Conservation (phyloP, 495 filamentous ascomycete species). For the Hyaloscypha bicolor region DNA sequence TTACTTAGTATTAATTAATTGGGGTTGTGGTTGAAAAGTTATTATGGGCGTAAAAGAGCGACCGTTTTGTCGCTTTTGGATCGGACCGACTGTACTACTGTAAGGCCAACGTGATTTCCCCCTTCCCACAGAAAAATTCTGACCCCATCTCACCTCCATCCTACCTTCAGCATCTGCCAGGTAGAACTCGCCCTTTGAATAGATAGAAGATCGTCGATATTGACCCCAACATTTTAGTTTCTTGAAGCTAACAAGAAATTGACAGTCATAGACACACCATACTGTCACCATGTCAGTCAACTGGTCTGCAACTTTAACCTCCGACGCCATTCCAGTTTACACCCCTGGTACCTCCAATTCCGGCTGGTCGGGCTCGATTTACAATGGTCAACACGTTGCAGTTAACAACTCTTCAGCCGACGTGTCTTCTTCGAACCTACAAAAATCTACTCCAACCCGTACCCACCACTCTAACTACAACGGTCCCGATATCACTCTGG, state of each 20-base stretch:
- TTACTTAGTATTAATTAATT: too few relatives aligned
- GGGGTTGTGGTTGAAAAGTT: too few relatives aligned
- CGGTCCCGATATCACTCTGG: not conserved
- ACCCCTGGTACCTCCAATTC: not conserved
- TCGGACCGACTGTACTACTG: too few relatives aligned
- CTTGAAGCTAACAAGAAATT: not conserved
- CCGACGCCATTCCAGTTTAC: not conserved
- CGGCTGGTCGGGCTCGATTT: not conserved
- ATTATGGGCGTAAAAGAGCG: too few relatives aligned
- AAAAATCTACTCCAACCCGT: not conserved
- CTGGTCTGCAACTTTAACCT: not conserved
- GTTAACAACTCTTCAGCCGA: not conserved
- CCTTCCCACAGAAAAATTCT: too few relatives aligned
- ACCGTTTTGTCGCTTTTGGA: too few relatives aligned
- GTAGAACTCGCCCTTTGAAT: too few relatives aligned
- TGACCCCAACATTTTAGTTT: too few relatives aligned
- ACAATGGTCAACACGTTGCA: not conserved
- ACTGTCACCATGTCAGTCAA: not conserved
- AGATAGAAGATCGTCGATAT: too few relatives aligned
- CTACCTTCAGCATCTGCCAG: too few relatives aligned
- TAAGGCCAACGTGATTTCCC: too few relatives aligned
- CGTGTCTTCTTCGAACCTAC: not conserved
- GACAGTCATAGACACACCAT: not conserved
- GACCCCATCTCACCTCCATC: too few relatives aligned
- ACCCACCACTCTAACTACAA: not conserved